A percentile compares a stretch with the other conserved stretches of the same genome.
phyloP scores from a whole-genome alignment of 2,329 filamentous ascomycete species.

The Lasiodiplodia hormozganensis region DNA sequence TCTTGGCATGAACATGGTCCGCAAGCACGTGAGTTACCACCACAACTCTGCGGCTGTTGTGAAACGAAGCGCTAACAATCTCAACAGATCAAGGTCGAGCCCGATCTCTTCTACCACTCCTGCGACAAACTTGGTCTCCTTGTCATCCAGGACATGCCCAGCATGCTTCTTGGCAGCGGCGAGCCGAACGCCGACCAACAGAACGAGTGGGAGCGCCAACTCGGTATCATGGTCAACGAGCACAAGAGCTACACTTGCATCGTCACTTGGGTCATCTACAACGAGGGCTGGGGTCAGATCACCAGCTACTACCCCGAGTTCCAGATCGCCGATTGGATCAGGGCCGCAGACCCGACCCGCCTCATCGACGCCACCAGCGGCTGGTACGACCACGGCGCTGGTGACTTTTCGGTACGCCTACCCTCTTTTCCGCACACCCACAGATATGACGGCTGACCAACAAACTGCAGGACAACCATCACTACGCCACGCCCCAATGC shows the following conservation, averaged over 20 bases:
- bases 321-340: constrained; percentile 62
- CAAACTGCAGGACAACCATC: constrained; percentile 66
- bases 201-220: constrained; percentile 68
- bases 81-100: constrained; percentile 69
- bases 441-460: not conserved
- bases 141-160: constrained; percentile 76
- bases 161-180: constrained; percentile 52
- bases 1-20: constrained; percentile 73
- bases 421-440: not conserved
- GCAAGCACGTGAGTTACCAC: constrained; percentile 66
- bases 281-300: constrained; percentile 74
- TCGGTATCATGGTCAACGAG: constrained; percentile 67
- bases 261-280: constrained; percentile 72
- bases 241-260: constrained; percentile 71
- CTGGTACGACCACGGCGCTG: constrained; percentile 72
- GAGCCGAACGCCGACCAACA: constrained; percentile 59
- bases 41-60: not conserved
- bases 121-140: constrained; percentile 71
- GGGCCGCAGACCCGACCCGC: constrained; percentile 66
- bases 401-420: constrained; percentile 59
- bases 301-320: constrained; percentile 62
- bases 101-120: constrained; percentile 71
- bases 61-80: not conserved
- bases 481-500: constrained; percentile 75
- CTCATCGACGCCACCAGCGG: constrained; percentile 69